Base-by-base conservation (phyloP, 2,329 filamentous ascomycete species). In the Epichloe festucae region DNA sequence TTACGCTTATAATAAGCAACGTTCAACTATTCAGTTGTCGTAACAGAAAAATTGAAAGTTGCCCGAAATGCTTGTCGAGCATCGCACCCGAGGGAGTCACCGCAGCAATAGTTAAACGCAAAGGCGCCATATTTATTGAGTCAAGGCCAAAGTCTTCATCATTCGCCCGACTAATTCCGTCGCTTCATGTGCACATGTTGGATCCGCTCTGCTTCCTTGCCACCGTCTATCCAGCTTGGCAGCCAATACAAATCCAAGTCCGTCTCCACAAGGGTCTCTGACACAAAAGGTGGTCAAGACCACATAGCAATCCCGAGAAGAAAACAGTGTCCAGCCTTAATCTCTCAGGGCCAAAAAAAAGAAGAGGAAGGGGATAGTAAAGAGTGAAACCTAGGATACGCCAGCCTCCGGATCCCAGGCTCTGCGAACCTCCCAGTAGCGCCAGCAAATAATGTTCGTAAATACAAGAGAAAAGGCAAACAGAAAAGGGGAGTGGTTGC, bases 161-260 rank as follows among this genome's bases (percentile, higher is more conserved):
- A 19, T 44, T 48, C 45, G 34, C 36, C 46, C 34, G n/a, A 27
- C 27, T 17, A 15, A 53, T 31, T 48, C 51, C 43, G 39, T 8
- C 43, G 42, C 21, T 41, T 49, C 48, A 31, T 47, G 34, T 40
- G 17, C 39, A 35, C 42, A 41, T n/a, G 14, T 19, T 36, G 12
- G 12, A 45, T 17, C 12, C n/a, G 31, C 40, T 36, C 51, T 17
- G n/a, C 10, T 35, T 44, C 21, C 40, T 39, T 36, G 7, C 44
- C 51, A 35, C 15, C 45, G 34, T 51, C 52, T 53, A 53, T 53
- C 36, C 31, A 38, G 48, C 52, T 53, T 48, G 45, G 17, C 52
- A 53, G 48, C 52, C 45, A 48, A 51, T 27, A 48, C 40, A 53
- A 53, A 53, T 48, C 48, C 48, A 51, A 50, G 39, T 53, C 52